Base-by-base conservation (phyloP, 306 rosid species). In the Leucaena leucocephala region DNA sequence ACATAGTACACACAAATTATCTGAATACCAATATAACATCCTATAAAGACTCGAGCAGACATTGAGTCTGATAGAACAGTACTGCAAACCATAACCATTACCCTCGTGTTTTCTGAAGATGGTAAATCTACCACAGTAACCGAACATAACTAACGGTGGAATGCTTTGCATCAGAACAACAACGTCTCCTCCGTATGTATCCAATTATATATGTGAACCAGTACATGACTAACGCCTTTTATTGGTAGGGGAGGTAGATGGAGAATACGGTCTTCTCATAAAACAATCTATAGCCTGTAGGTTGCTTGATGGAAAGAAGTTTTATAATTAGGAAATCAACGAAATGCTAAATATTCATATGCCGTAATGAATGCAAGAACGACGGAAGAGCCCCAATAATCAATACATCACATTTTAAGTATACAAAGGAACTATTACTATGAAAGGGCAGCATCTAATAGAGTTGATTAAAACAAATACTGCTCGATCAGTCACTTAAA, bases 61-160 rank as follows among this genome's bases (percentile, higher is more conserved):
- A n/a, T 17, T n/a, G 15, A 62, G 71, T 48, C 70, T 54, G 40
- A 52, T 12, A 63, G 44, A 21, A 80, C 44, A 76, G 39, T 64
- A 82, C 48, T 6, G 42, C 72, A 67, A 67, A 46, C 21, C 40
- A 66, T 35, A 40, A 17, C 21, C 78, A 63, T 61, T 64, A 44
- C 69, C 66, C 43, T 68, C 54, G 48, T 14, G 48, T 83, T 74
- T 76, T 46, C 61, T 13, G 15, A 65, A 71, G 42, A 76, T 22
- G 45, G 34, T n/a, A 34, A 27, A 43, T 22, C 33, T 43, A 43
- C 59, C 33, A 8, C 46, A 48, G 33, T 44, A 61, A 61, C 19
- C 6, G 34, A 58, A 27, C 43, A 7, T 72, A 38, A 63, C 62
- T 64, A 78, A 64, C 52, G n/a, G 44, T 71, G 57, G 2, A 78